Base-by-base conservation (phyloP, 1,139 yeast species). In the Hansenula sp. region DNA sequence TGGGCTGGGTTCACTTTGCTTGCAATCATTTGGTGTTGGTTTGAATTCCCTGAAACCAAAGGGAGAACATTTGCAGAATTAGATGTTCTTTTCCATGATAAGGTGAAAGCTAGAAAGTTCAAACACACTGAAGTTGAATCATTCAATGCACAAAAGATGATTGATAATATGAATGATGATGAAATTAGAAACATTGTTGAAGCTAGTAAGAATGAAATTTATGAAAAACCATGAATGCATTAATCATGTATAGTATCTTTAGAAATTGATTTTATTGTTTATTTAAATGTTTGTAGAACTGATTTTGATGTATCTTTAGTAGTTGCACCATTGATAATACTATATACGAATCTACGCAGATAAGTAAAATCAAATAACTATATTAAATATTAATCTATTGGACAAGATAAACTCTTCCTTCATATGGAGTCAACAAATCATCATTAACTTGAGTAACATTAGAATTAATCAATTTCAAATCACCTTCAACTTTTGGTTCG, bases 41-140 rank as follows among this genome's bases (percentile, higher is more conserved):
- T 65, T 42, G 68, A 65, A 29, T 56, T 68, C 47, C 73, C 73
- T 2, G 73, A 69, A 44, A 68, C 73, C 12, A 65, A 63, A 51
- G 65, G 62, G 28, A 60, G 70, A 51, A 66, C 73, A 1, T 66
- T 57, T 46, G 71, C 69, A 21, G 73, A 69, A 40, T 52, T 68
- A 51, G 69, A 68, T 48, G 46, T 50, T 32, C 52, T 68, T 46
- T 68, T 67, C 53, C 51, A 48, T 14, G 46, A 56, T 29, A 47
- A 56, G 14, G 57, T 61, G 16, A 47, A 55, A n/a, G 75, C 66
- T 2, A 59, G 66, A 46, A 47, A 54, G 32, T 62, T 62, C 52
- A 53, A 52, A 33, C 2, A 19, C 7, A 48, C 51, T 0, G 42
- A 49, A 24, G 51, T 46, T 14, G 49, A 49, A 22, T 38, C 49